Evolutionary conservation across 2,329 filamentous ascomycete genomes (phyloP).

Genomic region (Xylogone sp.): DNA sequence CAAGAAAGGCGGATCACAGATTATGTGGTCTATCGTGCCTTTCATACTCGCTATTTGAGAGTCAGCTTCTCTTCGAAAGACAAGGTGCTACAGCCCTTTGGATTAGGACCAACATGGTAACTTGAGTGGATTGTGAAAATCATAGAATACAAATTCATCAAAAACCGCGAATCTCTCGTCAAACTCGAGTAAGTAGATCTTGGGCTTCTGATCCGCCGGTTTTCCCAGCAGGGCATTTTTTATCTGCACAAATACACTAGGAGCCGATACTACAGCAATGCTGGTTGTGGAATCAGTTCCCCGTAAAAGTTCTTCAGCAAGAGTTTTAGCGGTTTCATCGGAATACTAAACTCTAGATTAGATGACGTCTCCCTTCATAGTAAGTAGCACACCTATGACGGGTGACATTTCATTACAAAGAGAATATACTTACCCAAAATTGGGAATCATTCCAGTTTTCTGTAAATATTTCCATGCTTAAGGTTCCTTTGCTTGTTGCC

Average conservation of each 20-base stretch:
- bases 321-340: constrained; percentile 61
- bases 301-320: constrained; percentile 64
- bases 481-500: constrained; percentile 11
- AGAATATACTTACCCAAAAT: constrained; percentile 66
- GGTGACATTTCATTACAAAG: not conserved
- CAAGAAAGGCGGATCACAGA: constrained; percentile 76
- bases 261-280: constrained; percentile 69
- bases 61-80: not conserved
- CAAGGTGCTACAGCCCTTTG: not conserved
- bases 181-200: constrained; percentile 66
- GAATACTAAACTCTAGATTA: constrained; percentile 50
- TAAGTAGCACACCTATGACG: not conserved
- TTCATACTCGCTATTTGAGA: constrained; percentile 49
- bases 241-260: constrained; percentile 72
- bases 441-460: constrained; percentile 84
- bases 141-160: constrained; percentile 66
- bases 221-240: constrained; percentile 62
- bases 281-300: constrained; percentile 52
- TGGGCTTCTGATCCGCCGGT: constrained; percentile 42
- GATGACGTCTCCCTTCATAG: not conserved
- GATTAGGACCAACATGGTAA: constrained; percentile 47
- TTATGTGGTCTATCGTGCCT: constrained; percentile 62
- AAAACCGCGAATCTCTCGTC: constrained; percentile 73
- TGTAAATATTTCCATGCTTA: constrained; percentile 66
- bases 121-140: constrained; percentile 66